Conservation (phyloP, 2,329 filamentous ascomycete genomes). For the Fusarium clavum region DNA sequence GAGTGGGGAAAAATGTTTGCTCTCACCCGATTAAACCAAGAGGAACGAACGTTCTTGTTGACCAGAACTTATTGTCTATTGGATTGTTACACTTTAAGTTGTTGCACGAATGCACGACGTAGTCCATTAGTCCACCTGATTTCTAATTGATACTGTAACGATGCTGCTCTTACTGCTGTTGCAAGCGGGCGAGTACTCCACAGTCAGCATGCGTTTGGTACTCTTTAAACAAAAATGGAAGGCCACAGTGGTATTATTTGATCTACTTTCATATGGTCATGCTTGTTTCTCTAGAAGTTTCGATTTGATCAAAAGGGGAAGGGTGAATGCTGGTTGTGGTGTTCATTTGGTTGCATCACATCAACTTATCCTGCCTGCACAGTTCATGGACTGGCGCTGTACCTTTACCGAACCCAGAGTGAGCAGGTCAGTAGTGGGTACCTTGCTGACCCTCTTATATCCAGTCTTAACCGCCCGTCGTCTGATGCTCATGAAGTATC, state of each 20-base stretch:
- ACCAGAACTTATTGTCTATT: neutral
- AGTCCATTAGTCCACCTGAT: neutral
- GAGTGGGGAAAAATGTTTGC: neutral
- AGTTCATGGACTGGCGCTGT: neutral
- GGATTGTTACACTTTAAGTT: neutral
- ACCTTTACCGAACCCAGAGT: neutral
- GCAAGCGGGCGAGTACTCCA: neutral
- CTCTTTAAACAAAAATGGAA: neutral
- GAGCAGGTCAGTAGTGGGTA: neutral
- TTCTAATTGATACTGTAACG: neutral
- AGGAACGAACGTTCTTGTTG: neutral
- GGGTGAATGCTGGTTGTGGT: conserved; percentile 6
- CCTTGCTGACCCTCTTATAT: neutral
- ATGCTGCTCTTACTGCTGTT: neutral
- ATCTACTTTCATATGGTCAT: neutral
- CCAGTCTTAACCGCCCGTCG: neutral
- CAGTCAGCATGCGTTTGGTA: neutral
- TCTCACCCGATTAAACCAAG: neutral
- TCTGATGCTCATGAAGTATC: conserved; percentile 9
- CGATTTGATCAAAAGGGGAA: conserved; percentile 25
- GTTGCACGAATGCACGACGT: neutral
- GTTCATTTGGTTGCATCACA: conserved; percentile 19
- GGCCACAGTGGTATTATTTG: neutral
- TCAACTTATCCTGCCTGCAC: neutral
- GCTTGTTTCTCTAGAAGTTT: conserved; percentile 22